phyloP scores from a whole-genome alignment of 148 eudicot species.

The Camellia sinensis region DNA sequence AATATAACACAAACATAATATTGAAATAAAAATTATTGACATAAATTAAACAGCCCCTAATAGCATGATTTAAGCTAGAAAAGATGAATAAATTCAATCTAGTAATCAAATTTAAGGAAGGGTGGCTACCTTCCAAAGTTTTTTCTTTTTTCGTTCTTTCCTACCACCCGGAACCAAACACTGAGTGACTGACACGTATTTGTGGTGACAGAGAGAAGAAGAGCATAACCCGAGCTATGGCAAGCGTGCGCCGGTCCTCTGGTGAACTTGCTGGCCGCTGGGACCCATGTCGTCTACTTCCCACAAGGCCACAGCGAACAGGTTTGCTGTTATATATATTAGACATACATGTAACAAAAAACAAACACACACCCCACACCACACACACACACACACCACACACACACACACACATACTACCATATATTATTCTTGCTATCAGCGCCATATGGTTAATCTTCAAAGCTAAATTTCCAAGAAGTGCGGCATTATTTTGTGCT shows the following conservation, averaged over 20 bases:
- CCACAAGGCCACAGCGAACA: conserved; percentile 99
- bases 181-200: conserved; percentile 18
- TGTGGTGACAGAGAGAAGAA: conserved; percentile 56
- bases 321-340: conserved; percentile 32
- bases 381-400: background rate
- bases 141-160: background rate
- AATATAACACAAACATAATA: no score
- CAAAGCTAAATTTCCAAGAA: no score
- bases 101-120: no score
- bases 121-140: background rate
- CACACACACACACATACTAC: background rate
- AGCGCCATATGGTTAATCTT: conserved; percentile 5
- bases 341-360: background rate
- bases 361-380: no score
- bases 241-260: conserved; percentile 98
- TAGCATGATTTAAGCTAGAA: no score
- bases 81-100: no score
- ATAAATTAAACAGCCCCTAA: no score
- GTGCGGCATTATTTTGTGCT: background rate
- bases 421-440: conserved; percentile 7
- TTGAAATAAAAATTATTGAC: no score
- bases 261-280: conserved; percentile 85
- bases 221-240: conserved; percentile 88
- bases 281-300: conserved; percentile 95
- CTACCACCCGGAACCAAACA: conserved; percentile 14